Evolutionary conservation across 805 yeast species (phyloP), one percentile per base, ranked within the genome.

Genomic region (Nakazawaea wyomingensis): DNA sequence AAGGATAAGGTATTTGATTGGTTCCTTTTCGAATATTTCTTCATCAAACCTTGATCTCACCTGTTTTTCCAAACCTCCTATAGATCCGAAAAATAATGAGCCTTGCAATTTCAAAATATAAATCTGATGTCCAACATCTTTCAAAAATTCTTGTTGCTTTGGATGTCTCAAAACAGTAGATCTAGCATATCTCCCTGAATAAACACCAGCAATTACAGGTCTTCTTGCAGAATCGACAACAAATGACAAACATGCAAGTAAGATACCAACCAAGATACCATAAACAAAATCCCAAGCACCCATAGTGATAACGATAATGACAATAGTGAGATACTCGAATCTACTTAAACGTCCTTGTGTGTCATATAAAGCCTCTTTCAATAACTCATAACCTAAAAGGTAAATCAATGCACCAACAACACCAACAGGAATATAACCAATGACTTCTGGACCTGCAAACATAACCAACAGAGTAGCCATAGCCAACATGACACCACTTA

Each of bases 341-440:
- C 61, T 69, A 29, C 80, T 72, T 37, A 91, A 72, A 49, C 82
- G 76, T 4, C 91, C 93, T 63, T 75, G 72, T 0, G 98, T 88
- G 59, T 93, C 98, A 52, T 75, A 77, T 6, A 93, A 55, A 0
- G 97, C 86, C 61, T 93, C 99, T 43, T 83, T 80, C 50, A 93
- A 60, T 41, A 93, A 68, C 59, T 93, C 99, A 57, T 91, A 85
- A 1, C 99, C 99, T 38, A 93, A 69, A 45, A 93, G 65, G 61
- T 85, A 93, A 50, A 93, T 93, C 46, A 93, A 74, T 0, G 96
- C 78, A 0, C 97, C 98, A 20, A 93, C 99, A 31, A 93, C 97
- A 65, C 96, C 85, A 13, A 93, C 87, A 0, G 99, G 99, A 38
- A 93, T 93, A 56, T 69, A 87, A 0, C 96, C 96, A 55, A 93